Percentiles rank a stretch among this genome's conserved stretches.
phyloP scores from a whole-genome alignment of 2,329 filamentous ascomycete genomes.

The Chalaropsis ovoidea region DNA sequence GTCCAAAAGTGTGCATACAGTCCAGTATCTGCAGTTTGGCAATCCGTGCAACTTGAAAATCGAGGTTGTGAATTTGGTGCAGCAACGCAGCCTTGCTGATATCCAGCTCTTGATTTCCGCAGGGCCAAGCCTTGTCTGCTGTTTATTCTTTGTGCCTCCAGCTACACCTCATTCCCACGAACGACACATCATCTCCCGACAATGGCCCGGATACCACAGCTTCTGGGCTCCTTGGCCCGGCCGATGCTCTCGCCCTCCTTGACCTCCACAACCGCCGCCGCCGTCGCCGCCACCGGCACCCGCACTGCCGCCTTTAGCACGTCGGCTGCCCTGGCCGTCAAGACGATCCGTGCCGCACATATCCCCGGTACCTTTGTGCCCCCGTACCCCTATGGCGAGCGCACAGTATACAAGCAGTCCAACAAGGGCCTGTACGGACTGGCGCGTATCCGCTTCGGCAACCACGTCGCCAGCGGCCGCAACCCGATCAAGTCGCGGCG shows the following conservation, averaged over 20 bases:
- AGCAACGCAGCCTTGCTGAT: background rate
- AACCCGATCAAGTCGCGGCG: slow-evolving; percentile 61
- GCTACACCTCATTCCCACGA: background rate
- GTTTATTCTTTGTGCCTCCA: background rate
- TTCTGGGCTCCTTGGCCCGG: slow-evolving; percentile 9
- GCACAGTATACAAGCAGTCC: slow-evolving; percentile 66
- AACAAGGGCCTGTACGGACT: slow-evolving; percentile 64
- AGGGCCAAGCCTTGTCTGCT: background rate
- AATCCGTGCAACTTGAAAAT: slow-evolving; percentile 8
- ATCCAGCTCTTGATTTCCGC: background rate
- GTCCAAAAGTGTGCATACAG: slow-evolving; percentile 13
- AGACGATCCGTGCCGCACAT: slow-evolving; percentile 37
- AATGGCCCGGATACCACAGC: slow-evolving; percentile 15
- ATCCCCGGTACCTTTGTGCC: slow-evolving; percentile 46
- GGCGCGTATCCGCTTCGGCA: slow-evolving; percentile 65
- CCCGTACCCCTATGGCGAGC: slow-evolving; percentile 62
- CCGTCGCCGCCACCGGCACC: background rate
- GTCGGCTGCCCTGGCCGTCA: slow-evolving; percentile 32
- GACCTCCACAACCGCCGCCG: background rate
- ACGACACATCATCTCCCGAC: background rate
- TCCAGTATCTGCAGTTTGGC: background rate
- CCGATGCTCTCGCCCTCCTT: slow-evolving; percentile 1
- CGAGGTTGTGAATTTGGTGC: background rate
- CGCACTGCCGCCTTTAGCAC: slow-evolving; percentile 32
- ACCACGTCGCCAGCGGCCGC: slow-evolving; percentile 61